These are phyloP conservation scores for Aspergillus bombycis DNA, from an alignment of 2,329 filamentous ascomycete genomes.

Conservation along the genomic window DNA sequence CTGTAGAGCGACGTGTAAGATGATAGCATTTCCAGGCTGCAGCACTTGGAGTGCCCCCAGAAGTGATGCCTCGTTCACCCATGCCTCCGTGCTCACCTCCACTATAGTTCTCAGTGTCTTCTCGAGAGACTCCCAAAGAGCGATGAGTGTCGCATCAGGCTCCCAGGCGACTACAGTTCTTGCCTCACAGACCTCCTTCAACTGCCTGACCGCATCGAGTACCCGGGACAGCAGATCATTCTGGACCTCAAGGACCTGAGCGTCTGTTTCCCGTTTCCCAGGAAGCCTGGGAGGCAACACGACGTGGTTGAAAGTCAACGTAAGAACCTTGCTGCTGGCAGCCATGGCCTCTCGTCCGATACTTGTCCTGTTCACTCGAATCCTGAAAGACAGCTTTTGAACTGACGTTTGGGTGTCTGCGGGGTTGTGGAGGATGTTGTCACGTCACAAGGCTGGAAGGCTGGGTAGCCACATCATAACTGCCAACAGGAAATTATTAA, in stretches of 20 bases:
- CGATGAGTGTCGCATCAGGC: background rate
- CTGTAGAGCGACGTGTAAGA: conserved; percentile 52
- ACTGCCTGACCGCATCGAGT: background rate
- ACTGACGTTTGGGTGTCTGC: no score
- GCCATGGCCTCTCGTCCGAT: background rate
- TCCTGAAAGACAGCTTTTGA: no score
- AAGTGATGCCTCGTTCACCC: conserved; percentile 27
- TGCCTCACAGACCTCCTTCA: background rate
- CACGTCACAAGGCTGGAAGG: background rate
- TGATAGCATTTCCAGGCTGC: conserved; percentile 36
- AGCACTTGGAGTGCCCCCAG: conserved; percentile 32
- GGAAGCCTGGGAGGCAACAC: background rate
- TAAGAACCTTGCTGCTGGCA: background rate
- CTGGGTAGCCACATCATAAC: background rate
- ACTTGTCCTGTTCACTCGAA: no score
- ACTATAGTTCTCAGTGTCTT: conserved; percentile 19
- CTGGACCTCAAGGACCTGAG: background rate
- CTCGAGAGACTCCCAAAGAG: conserved; percentile 9
- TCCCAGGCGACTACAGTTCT: conserved; percentile 7
- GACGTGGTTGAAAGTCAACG: background rate
- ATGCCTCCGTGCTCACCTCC: conserved; percentile 16
- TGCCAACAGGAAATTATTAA: background rate
- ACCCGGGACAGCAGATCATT: background rate
- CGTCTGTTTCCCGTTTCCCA: background rate
- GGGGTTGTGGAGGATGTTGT: background rate